A percentile compares a stretch with the other conserved stretches of the same genome.
Conservation (phyloP, 352 stramenopile species). For the Phytophthora ramorum region DNA sequence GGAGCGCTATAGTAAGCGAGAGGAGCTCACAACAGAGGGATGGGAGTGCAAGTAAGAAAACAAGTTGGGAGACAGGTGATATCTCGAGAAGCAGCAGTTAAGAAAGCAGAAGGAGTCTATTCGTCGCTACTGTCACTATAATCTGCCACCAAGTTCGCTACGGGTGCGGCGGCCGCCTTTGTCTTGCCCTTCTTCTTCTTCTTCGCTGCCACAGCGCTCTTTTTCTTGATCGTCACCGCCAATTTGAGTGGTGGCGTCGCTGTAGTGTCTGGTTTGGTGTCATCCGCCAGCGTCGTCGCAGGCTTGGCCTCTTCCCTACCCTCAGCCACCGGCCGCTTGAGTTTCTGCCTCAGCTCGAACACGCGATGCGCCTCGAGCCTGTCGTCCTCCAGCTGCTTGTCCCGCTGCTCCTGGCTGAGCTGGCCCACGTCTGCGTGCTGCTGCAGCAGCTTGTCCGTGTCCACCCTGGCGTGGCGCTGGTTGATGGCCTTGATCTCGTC, state of each 20-base stretch:
- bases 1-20: too few relatives aligned
- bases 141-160: slow-evolving; percentile 71
- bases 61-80: background rate
- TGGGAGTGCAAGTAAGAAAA: background rate
- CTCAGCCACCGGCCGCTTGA: slow-evolving; percentile 33
- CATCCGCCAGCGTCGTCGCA: background rate
- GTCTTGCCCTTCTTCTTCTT: slow-evolving; percentile 47
- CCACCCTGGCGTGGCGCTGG: slow-evolving; percentile 92
- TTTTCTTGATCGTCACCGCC: slow-evolving; percentile 45
- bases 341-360: slow-evolving; percentile 59
- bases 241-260: slow-evolving; percentile 36
- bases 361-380: slow-evolving; percentile 53
- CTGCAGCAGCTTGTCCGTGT: slow-evolving; percentile 81
- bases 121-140: slow-evolving; percentile 84
- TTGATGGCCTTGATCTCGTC: slow-evolving; percentile 99
- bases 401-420: slow-evolving; percentile 48
- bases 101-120: slow-evolving; percentile 7
- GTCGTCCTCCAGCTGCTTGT: slow-evolving; percentile 63
- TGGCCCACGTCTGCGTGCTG: slow-evolving; percentile 47
- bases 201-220: slow-evolving; percentile 28
- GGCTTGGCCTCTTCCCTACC: slow-evolving; percentile 14
- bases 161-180: slow-evolving; percentile 40
- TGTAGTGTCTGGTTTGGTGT: slow-evolving; percentile 13
- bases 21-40: too few relatives aligned
- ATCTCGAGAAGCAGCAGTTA: background rate